Evolutionary conservation across 2,329 filamentous ascomycete species (phyloP).

Genomic region (Colletotrichum zoysiae): DNA sequence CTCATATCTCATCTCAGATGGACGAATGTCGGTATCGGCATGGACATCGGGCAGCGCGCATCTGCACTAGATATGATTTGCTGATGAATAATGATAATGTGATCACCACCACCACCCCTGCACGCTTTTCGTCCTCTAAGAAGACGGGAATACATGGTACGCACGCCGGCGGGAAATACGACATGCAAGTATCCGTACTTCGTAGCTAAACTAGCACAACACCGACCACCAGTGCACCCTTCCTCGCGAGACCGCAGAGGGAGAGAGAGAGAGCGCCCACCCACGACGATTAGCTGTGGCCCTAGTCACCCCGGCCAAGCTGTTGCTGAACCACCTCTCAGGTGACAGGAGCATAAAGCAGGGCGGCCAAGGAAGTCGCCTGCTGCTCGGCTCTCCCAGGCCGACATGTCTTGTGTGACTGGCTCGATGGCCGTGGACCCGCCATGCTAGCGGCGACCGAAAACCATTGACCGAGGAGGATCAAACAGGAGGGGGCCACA

Average conservation of each 20-base stretch:
- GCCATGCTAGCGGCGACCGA: conserved; percentile 27
- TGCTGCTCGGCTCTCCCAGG: background rate
- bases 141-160: no score
- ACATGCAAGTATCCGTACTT: no score
- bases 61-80: background rate
- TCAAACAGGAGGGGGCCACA: conserved; percentile 39
- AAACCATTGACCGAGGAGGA: conserved; percentile 34
- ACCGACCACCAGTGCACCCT: background rate
- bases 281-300: conserved; percentile 32
- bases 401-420: background rate
- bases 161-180: no score
- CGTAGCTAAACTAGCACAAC: no score
- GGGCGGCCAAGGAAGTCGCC: background rate
- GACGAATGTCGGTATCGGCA: background rate
- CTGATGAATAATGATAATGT: conserved; percentile 10
- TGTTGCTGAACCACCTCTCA: background rate
- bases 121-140: no score
- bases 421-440: conserved; percentile 11
- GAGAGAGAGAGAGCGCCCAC: no score
- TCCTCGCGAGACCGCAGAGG: background rate
- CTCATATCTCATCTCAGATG: background rate
- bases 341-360: background rate
- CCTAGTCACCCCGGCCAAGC: conserved; percentile 27
- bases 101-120: background rate
- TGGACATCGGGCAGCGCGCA: background rate